Percentiles rank a stretch among this genome's conserved stretches.
Conservation (phyloP, 1,139 yeast species). For the Hanseniaspora uvarum region DNA sequence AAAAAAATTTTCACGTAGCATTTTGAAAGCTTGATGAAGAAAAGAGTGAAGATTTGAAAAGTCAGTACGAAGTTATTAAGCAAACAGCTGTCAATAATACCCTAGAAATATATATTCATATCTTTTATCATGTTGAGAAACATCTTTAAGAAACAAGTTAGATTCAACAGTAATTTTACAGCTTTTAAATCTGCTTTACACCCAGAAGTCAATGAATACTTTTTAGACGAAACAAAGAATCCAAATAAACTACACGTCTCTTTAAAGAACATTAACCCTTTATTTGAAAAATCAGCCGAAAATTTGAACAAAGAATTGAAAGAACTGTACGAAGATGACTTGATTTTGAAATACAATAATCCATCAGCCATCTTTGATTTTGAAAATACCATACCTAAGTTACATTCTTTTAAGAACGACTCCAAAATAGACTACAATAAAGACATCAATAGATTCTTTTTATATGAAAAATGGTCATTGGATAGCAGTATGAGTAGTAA, state of each 20-base stretch:
- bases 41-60: too few species aligned
- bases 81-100: too few species aligned
- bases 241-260: neutral
- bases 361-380: slow-evolving; percentile 3
- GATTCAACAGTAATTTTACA: neutral
- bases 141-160: neutral
- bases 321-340: neutral
- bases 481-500: neutral
- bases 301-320: slow-evolving; percentile 3
- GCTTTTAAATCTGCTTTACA: neutral
- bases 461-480: slow-evolving; percentile 13
- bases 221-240: neutral
- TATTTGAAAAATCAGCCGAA: neutral
- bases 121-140: neutral
- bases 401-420: slow-evolving; percentile 7
- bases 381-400: slow-evolving; percentile 12
- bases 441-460: slow-evolving; percentile 11
- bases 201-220: neutral
- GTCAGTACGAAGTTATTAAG: too few species aligned
- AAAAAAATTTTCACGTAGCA: too few species aligned
- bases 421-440: slow-evolving; percentile 5
- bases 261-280: neutral
- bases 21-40: too few species aligned
- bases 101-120: too few species aligned
- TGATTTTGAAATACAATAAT: slow-evolving; percentile 3